Evolutionary conservation across 2,329 filamentous ascomycete species (phyloP), one percentile per base, ranked within the genome.

Genomic region (Didymella pinodella): DNA sequence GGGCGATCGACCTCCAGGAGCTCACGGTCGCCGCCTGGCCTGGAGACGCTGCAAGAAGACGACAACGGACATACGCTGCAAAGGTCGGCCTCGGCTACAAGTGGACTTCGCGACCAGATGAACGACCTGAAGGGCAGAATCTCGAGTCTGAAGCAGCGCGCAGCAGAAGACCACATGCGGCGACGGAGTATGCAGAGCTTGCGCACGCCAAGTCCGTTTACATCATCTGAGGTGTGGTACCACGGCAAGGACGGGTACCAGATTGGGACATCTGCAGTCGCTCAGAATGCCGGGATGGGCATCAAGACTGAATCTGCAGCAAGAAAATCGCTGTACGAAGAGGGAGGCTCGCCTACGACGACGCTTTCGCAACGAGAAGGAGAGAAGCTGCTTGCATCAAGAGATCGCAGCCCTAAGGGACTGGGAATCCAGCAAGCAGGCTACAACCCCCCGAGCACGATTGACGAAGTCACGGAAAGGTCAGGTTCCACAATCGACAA

Each of bases 81-180:
- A 26, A 84, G 91, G 18, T 88, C 90, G 2, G 83, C 87, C 14
- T 94, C 92, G 0, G 87, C 87, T n/a, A 84, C 88, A 71, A 87
- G 89, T 8, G 86, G 87, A 69, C 81, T 97, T 43, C 91, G 92
- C 60, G 89, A 92, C 65, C 92, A 96, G 74, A 91, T 97, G 85
- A 88, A 90, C 55, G 92, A 90, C 52, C 82, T 97, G 46, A 93
- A 93, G 72, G 91, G 90, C 59, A 92, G 92, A 69, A 93, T 97
- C 34, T 93, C 92, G 1, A 90, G 83, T 16, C 77, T 97, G 41
- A 90, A 91, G 67, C 88, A 93, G 62, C 89, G 92, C 67, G 90
- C 91, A 0, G 86, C 90, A 20, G 90, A 90, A 57, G 93, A 96
- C 67, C 92, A 86, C 66, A 77, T 96, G 68, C 88, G 91, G 69